Evolutionary conservation across 2,329 filamentous ascomycete genomes (phyloP).

Genomic region (Colletotrichum falcatum): DNA sequence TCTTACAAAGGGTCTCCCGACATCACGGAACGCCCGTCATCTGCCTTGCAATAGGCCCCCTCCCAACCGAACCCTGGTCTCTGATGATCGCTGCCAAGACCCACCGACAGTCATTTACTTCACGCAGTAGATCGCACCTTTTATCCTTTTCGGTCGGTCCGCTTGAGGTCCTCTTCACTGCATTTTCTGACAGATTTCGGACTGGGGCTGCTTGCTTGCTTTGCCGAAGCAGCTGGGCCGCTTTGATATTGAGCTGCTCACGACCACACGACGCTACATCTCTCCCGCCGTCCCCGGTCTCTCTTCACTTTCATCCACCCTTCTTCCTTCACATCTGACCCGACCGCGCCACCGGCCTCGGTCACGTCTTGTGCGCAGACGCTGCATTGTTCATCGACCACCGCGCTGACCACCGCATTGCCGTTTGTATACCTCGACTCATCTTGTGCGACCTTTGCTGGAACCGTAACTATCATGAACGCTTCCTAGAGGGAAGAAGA

Average conservation of each 20-base stretch:
- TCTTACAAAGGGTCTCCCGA: neutral
- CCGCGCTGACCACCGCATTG: conserved; percentile 36
- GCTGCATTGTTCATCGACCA: conserved; percentile 37
- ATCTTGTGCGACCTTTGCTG: conserved; percentile 33
- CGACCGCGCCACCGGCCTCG: conserved; percentile 37
- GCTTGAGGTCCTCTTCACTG: conserved; percentile 24
- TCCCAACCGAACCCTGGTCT: conserved; percentile 31
- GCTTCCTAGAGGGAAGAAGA: conserved; percentile 38
- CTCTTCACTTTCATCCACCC: conserved; percentile 23
- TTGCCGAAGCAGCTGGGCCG: conserved; percentile 19
- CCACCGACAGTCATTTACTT: conserved; percentile 41
- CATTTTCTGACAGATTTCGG: conserved; percentile 11
- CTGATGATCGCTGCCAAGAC: conserved; percentile 42
- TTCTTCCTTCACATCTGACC: conserved; percentile 14
- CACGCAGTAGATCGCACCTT: conserved; percentile 39
- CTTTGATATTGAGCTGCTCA: neutral
- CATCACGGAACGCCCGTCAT: conserved; percentile 9
- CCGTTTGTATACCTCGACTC: conserved; percentile 24
- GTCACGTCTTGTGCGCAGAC: conserved; percentile 33
- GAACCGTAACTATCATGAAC: conserved; percentile 38
- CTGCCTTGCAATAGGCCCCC: conserved; percentile 7
- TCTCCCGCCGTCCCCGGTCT: conserved; percentile 32
- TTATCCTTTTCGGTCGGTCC: conserved; percentile 30
- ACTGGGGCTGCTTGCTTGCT: conserved; percentile 31
- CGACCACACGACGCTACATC: conserved; percentile 20